Percentiles rank a stretch among this genome's conserved stretches.
Evolutionary conservation across 140 eudicot genomes (phyloP).

Genomic region (Senecio squalidus): DNA sequence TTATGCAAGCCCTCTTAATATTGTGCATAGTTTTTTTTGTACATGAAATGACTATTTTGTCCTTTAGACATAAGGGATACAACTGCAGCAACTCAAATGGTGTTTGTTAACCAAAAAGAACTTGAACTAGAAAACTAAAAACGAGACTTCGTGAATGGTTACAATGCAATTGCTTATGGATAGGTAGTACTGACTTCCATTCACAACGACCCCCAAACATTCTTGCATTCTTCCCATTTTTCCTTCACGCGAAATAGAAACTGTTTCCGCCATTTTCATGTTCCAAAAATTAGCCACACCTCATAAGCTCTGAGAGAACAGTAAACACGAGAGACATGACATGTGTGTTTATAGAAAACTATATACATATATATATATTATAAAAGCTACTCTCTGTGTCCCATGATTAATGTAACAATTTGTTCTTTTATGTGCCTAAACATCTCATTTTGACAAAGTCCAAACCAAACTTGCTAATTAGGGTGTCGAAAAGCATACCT

Average conservation of each 20-base stretch:
- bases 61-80: conserved; percentile 8
- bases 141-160: background rate
- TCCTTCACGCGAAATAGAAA: conserved; percentile 38
- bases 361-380: too few species aligned
- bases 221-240: conserved; percentile 53
- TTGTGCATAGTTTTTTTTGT: too few species aligned
- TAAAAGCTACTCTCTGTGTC: too few species aligned
- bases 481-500: too few species aligned
- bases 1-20: too few species aligned
- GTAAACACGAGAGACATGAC: background rate
- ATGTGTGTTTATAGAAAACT: background rate
- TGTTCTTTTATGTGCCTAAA: too few species aligned
- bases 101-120: background rate
- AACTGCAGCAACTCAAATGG: background rate
- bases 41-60: conserved; percentile 7
- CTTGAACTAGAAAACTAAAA: background rate
- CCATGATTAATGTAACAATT: too few species aligned
- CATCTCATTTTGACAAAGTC: too few species aligned
- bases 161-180: conserved; percentile 86
- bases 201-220: conserved; percentile 63
- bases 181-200: conserved; percentile 76
- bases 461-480: too few species aligned
- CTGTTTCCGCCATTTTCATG: too few species aligned
- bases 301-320: conserved; percentile 9
- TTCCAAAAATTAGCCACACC: background rate